Evolutionary conservation across 2,329 filamentous ascomycete species (phyloP).

Genomic region (Pseudohalonectria lignicola): DNA sequence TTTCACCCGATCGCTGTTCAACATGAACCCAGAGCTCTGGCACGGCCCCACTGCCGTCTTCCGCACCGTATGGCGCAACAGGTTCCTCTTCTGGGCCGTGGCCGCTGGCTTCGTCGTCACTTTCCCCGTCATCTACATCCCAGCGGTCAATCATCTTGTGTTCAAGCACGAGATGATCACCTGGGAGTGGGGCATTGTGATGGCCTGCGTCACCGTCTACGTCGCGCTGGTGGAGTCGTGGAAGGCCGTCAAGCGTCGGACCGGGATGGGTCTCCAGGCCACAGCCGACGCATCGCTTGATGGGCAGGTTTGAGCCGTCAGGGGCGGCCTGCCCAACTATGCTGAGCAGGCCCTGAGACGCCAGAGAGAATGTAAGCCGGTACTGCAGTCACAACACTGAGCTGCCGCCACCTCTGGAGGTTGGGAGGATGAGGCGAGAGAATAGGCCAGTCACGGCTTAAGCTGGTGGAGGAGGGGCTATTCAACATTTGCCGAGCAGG

Average conservation of each 20-base stretch:
- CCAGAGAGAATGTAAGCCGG: not conserved
- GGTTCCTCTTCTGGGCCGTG: constrained; percentile 48
- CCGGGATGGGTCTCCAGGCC: not conserved
- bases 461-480: too few relatives aligned
- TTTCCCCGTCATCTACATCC: constrained; percentile 32
- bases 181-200: constrained; percentile 61
- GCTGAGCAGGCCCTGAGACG: not conserved
- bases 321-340: not conserved
- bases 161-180: constrained; percentile 39
- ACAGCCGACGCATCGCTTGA: not conserved
- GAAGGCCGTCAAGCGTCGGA: constrained; percentile 51
- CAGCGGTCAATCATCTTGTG: constrained; percentile 34
- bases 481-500: not conserved
- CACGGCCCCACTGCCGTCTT: constrained; percentile 46
- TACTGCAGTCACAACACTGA: not conserved
- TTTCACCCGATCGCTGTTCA: constrained; percentile 54
- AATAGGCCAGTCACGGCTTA: too few relatives aligned
- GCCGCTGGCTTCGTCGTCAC: constrained; percentile 17
- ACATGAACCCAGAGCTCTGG: constrained; percentile 39
- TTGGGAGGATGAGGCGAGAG: not conserved
- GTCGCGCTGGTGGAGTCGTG: constrained; percentile 51
- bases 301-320: not conserved
- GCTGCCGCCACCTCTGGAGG: not conserved
- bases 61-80: constrained; percentile 49
- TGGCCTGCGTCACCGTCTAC: constrained; percentile 44